Evolutionary conservation across 495 filamentous ascomycete species (phyloP).

Genomic region (Penicillium turbatum): DNA sequence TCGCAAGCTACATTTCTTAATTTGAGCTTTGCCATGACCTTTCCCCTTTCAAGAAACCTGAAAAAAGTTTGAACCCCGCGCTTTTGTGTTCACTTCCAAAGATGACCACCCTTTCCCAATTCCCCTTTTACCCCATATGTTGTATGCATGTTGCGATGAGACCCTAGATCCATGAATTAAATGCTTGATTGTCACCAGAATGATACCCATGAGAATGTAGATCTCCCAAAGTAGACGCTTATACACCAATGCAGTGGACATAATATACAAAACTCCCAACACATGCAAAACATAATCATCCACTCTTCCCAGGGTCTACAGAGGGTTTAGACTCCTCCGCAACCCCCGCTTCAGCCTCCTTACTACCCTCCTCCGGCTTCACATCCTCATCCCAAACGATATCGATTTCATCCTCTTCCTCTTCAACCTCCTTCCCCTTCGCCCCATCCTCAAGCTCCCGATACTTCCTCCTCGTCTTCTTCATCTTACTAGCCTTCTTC

Average conservation of each 20-base stretch:
- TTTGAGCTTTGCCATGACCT: neutral
- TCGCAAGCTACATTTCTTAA: conserved; percentile 54
- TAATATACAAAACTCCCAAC: neutral
- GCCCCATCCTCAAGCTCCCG: conserved; percentile 41
- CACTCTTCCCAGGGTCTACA: neutral
- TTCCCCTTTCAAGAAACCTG: neutral
- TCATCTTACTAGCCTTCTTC: conserved; percentile 62
- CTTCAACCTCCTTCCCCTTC: conserved; percentile 41
- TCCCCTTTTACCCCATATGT: neutral
- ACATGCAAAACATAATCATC: neutral
- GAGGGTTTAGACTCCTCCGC: neutral
- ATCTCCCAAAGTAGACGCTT: neutral
- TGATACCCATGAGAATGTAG: neutral
- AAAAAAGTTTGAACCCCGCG: conserved; percentile 1
- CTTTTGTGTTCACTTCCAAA: neutral
- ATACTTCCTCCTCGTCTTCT: conserved; percentile 67
- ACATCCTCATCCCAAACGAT: conserved; percentile 7
- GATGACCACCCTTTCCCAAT: neutral
- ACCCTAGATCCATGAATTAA: conserved; percentile 13
- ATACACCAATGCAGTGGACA: neutral
- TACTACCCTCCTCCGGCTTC: conserved; percentile 7
- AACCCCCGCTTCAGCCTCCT: neutral
- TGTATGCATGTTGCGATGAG: conserved; percentile 13
- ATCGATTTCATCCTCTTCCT: conserved; percentile 44
- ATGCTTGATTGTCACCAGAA: neutral